Evolutionary conservation across 108 stramenopile genomes (phyloP).

Genomic region (Stephanodiscus triporus): DNA sequence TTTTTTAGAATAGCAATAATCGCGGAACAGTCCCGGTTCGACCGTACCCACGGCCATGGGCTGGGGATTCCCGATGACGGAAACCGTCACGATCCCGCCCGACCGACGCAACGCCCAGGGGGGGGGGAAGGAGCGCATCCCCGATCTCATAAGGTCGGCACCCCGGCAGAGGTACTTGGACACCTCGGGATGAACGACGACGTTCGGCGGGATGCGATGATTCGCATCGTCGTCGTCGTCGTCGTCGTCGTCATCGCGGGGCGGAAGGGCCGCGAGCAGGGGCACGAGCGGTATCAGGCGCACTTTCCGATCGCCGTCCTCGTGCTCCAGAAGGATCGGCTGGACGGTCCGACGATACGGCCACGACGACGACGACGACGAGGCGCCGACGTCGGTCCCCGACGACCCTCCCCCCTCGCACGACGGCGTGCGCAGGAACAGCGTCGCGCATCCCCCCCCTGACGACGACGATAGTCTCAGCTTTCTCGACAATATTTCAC

Average conservation of each 20-base stretch:
- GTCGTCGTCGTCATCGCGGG: slow-evolving; percentile 26
- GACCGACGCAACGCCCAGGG: slow-evolving; percentile 41
- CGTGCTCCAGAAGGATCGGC: slow-evolving; percentile 41
- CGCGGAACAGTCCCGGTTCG: slow-evolving; percentile 31
- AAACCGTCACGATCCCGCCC: slow-evolving; percentile 56
- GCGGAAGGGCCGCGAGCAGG: slow-evolving; percentile 43
- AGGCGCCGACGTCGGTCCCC: background rate
- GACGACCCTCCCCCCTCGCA: background rate
- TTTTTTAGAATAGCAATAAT: slow-evolving; percentile 42
- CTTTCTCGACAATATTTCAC: slow-evolving; percentile 38
- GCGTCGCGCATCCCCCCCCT: slow-evolving; percentile 30
- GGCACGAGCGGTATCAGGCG: slow-evolving; percentile 38
- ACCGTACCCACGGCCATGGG: slow-evolving; percentile 75
- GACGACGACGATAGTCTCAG: slow-evolving; percentile 35
- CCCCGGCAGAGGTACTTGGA: slow-evolving; percentile 85
- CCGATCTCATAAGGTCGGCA: slow-evolving; percentile 83
- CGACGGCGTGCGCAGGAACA: slow-evolving; percentile 51
- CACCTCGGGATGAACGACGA: slow-evolving; percentile 46
- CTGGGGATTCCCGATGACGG: slow-evolving; percentile 69
- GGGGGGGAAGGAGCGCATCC: slow-evolving; percentile 61
- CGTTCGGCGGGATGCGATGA: slow-evolving; percentile 37
- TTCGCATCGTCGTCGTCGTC: no score
- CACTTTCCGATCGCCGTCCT: slow-evolving; percentile 31
- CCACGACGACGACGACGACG: slow-evolving; percentile 29
- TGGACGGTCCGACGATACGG: slow-evolving; percentile 46